Evolutionary conservation across 1,139 yeast species (phyloP), one percentile per base, ranked within the genome.

Genomic region (Kurtzmaniella quercitrusa): DNA sequence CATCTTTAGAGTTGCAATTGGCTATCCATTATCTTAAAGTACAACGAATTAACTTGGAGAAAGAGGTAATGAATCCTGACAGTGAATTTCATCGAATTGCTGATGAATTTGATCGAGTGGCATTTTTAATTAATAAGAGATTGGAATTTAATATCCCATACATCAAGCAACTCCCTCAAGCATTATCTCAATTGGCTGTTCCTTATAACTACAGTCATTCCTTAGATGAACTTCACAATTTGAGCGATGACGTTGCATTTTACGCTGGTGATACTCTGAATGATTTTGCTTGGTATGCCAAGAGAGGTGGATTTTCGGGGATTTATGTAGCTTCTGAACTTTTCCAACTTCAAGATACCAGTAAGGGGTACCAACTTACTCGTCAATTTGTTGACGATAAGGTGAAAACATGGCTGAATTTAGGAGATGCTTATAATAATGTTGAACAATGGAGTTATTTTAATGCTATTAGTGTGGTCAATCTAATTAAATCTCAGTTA

Each of bases 261-360:
- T 81, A 81, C 53, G 81, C 95, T 0, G 94, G 91, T 3, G 97
- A 91, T 58, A 65, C 72, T 43, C 80, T 94, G n/a, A 79, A 84
- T 48, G 96, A 89, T 61, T 83, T 87, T 61, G 84, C 88, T 2
- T 93, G 98, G 98, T 93, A 93, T 61, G 70, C 95, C n/a, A 87
- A 90, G 59, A 72, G 98, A 51, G 68, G 83, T 23, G 76, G 87
- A 5, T 61, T 91, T 25, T 75, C 89, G 16, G 72, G 85, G 1
- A 76, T 86, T 3, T 89, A 86, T 58, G 85, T 86, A 1, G 74
- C 84, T 31, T 61, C 83, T 34, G 97, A 93, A 60, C 66, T 89
- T 49, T 88, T 78, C 66, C 87, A 85, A 95, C 68, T 88, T 39
- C 85, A 77, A 53, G 97, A 91, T 60, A 68, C 70, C n/a, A 81